Percentiles rank a stretch among this genome's conserved stretches.
Evolutionary conservation across 2,329 filamentous ascomycete genomes (phyloP).

Genomic region (Colletotrichum sp.): DNA sequence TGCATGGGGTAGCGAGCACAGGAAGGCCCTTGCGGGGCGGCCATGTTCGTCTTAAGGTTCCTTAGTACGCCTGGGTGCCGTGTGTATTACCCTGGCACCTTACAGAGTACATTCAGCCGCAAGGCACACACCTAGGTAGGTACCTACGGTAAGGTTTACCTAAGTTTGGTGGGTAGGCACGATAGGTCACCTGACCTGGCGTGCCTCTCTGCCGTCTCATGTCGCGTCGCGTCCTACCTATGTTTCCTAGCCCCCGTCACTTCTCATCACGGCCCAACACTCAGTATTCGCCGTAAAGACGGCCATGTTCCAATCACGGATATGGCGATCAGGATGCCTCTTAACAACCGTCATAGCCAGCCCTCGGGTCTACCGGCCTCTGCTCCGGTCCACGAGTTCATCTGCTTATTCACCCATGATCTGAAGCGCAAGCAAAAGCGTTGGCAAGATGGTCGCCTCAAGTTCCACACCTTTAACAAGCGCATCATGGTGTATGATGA

Average conservation of each 20-base stretch:
- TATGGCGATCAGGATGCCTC: background rate
- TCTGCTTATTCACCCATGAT: slow-evolving; percentile 88
- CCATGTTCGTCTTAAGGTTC: background rate
- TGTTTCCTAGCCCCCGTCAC: background rate
- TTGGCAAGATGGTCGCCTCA: slow-evolving; percentile 91
- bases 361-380: slow-evolving; percentile 55
- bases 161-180: background rate
- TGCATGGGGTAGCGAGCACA: background rate
- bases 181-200: background rate
- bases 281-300: background rate
- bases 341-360: background rate
- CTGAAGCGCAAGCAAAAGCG: slow-evolving; percentile 85
- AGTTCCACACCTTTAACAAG: slow-evolving; percentile 90
- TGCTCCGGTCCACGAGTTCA: slow-evolving; percentile 80
- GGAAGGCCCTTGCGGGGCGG: background rate
- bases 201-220: background rate
- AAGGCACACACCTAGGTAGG: background rate
- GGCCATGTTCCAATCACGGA: background rate
- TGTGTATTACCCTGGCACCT: background rate
- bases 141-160: background rate
- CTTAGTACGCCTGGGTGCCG: background rate
- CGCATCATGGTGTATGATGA: slow-evolving; percentile 91
- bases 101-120: background rate
- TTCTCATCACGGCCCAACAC: background rate
- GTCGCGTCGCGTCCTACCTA: background rate